These are phyloP conservation scores for Fonsecaea monophora DNA, from an alignment of 2,329 filamentous ascomycete species.

Conservation along the genomic window DNA sequence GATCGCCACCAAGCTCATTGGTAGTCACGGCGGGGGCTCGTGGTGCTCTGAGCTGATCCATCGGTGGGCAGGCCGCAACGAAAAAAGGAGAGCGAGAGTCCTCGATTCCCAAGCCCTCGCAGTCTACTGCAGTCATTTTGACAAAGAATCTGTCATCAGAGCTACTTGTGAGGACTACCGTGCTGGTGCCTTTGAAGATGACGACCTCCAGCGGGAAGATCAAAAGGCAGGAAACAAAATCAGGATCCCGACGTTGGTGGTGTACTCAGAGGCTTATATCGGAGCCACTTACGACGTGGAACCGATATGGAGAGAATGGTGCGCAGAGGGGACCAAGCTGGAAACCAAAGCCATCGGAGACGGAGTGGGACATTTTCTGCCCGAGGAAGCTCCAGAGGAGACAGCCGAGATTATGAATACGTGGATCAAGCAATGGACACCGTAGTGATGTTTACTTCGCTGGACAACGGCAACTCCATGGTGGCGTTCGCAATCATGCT, in stretches of 20 bases:
- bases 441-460: not conserved
- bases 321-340: slow-evolving; percentile 44
- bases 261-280: slow-evolving; percentile 52
- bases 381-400: slow-evolving; percentile 52
- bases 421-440: slow-evolving; percentile 22
- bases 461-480: no score
- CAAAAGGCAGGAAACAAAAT: slow-evolving; percentile 54
- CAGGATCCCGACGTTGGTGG: slow-evolving; percentile 49
- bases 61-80: slow-evolving; percentile 41
- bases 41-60: slow-evolving; percentile 48
- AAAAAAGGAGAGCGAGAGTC: slow-evolving; percentile 24
- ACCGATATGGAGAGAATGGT: slow-evolving; percentile 54
- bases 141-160: slow-evolving; percentile 50
- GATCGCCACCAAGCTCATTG: slow-evolving; percentile 52
- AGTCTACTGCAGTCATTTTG: slow-evolving; percentile 52
- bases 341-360: slow-evolving; percentile 45
- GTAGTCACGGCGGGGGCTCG: slow-evolving; percentile 48
- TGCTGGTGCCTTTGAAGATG: slow-evolving; percentile 52
- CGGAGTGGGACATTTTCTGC: slow-evolving; percentile 53
- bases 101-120: slow-evolving; percentile 47
- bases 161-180: slow-evolving; percentile 57
- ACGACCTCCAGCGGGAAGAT: slow-evolving; percentile 52
- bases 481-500: no score
- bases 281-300: slow-evolving; percentile 53
- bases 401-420: slow-evolving; percentile 41